phyloP scores from a whole-genome alignment of 805 yeast species.

The Candida methanosorbosa region DNA sequence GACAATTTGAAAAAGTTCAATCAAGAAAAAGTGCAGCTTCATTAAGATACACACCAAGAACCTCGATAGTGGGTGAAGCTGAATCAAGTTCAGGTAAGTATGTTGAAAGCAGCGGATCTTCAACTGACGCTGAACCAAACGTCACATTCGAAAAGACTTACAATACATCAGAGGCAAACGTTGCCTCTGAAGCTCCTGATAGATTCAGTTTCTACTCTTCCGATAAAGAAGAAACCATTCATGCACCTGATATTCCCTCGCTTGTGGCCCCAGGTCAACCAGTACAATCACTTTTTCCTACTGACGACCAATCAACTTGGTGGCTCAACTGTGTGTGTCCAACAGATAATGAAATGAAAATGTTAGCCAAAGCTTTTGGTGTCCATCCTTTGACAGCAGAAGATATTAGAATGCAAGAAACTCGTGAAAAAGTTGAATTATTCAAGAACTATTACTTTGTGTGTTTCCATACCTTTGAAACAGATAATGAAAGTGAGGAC shows the following conservation, averaged over 20 bases:
- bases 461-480: slow-evolving; percentile 93
- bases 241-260: slow-evolving; percentile 80
- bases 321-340: slow-evolving; percentile 95
- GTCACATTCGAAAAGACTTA: slow-evolving; percentile 1
- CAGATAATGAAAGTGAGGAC: slow-evolving; percentile 73
- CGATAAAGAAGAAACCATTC: slow-evolving; percentile 78
- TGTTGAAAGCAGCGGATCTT: not conserved
- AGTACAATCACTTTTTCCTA: slow-evolving; percentile 60
- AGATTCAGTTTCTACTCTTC: slow-evolving; percentile 79
- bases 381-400: slow-evolving; percentile 97
- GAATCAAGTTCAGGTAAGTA: not conserved
- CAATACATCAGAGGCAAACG: slow-evolving; percentile 2
- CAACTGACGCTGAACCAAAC: not conserved
- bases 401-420: slow-evolving; percentile 93
- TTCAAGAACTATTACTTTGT: slow-evolving; percentile 88
- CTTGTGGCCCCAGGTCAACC: slow-evolving; percentile 57
- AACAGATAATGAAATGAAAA: slow-evolving; percentile 90
- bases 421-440: slow-evolving; percentile 94
- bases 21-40: slow-evolving; percentile 41
- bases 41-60: slow-evolving; percentile 50
- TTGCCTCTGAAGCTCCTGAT: slow-evolving; percentile 37
- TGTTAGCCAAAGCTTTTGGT: slow-evolving; percentile 87
- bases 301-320: slow-evolving; percentile 67
- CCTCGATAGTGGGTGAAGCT: too few species aligned
- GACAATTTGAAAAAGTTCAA: slow-evolving; percentile 26